Base-by-base conservation (phyloP, 163 green algal species). In the Scenedesmus sp. region DNA sequence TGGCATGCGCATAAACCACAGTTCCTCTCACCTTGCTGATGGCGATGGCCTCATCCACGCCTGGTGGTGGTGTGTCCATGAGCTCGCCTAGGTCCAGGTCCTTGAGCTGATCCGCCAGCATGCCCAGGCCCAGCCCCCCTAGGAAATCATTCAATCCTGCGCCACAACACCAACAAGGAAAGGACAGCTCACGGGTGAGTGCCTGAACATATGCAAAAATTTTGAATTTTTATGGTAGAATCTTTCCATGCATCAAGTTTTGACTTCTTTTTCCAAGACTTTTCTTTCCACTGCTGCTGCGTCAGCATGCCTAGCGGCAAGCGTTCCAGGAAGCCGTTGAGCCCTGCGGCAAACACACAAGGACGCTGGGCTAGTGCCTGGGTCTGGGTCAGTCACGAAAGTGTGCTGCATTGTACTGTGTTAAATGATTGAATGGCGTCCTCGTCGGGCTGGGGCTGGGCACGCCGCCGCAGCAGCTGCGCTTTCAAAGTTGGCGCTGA, bases 61-160 rank as follows among this genome's bases (percentile, higher is more conserved):
- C 97, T 12, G 98, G 98, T 0, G 98, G 98, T 18, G 98, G 96
- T 1, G 97, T 99, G 94, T 99, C 98, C 88, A 99, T 96, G 89
- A 99, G 95, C 93, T 99, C 97, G n/a, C 97, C 94, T 57, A 99
- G 96, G 62, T 96, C 93, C 55, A 99, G 90, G 86, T 98, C 96
- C 90, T 96, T 96, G 34, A 99, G 94, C 94, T 99, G 97, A 16
- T 98, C 97, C 6, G 95, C 92, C 56, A 99, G 87, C 13, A 91
- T 92, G 10, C 97, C 95, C 67, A 99, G 92, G 20, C 98, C 98
- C 84, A 99, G 64, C 10, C 82, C 90, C 66, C 95, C 91, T 56
- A 97, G 88, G 15, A 97, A 93, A 46, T 91, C 85, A 66, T 91
- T 91, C 6, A 93, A 52, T 6, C 77, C 90, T 89, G 74, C 52